Base-by-base conservation (phyloP, 75 land plant species). In the Picea sitchensis region DNA sequence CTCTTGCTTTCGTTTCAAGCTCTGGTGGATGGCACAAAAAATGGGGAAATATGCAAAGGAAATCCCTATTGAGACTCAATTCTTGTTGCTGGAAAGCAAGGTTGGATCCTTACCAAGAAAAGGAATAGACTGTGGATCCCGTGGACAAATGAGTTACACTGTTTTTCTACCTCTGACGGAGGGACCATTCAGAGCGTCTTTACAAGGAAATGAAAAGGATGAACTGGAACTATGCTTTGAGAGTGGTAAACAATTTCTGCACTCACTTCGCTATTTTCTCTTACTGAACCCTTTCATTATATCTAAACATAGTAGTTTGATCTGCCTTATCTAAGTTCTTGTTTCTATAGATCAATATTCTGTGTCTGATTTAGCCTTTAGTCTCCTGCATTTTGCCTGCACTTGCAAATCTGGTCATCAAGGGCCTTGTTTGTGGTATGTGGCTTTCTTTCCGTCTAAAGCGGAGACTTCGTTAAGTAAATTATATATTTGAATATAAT, bases 131-230 rank as follows among this genome's bases (percentile, higher is more conserved):
- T 76, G 65, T 31, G 81, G 73, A n/a, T 59, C 26, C 3, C 15
- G 26, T 62, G 80, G 62, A 6, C 65, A 78, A 58, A 83, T 80
- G 5, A 18, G 78, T 2, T 95, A 93, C 82, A 82, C 87, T 2
- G 98, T 95, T 14, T 95, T 79, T n/a, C 88, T 95, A 44, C 96
- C 96, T 2, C 76, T 93, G 26, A 57, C 88, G 41, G 92, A 93
- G n/a, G 96, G 94, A 31, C 65, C 89, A 8, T 94, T 94, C 77
- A 86, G 94, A 4, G 87, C 87, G 30, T 90, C 87, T 32, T 67
- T 94, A 51, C 96, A 84, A 54, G 98, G 98, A 14, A 89, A 88
- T 73, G 60, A 44, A 21, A 58, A 67, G 18, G 92, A 95, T 82
- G 88, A 86, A n/a, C n/a, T n/a, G n/a, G n/a, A n/a, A n/a, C n/a